Evolutionary conservation across 1,284 basidiomycete species (phyloP).

Genomic region (Mycosarcoma mackinlayi): DNA sequence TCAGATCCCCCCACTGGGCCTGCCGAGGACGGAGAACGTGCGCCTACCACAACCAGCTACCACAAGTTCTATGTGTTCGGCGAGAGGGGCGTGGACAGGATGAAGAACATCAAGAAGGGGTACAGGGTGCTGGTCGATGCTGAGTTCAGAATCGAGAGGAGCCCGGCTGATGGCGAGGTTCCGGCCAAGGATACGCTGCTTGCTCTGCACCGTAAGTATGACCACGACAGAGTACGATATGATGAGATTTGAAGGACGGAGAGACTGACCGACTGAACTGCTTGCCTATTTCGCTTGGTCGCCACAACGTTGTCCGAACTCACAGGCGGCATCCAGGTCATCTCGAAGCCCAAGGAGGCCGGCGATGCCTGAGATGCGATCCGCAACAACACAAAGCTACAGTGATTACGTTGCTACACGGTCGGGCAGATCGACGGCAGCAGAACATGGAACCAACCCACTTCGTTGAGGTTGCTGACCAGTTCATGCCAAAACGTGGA

Average conservation of each 20-base stretch:
- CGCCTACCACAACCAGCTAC: conserved; percentile 52
- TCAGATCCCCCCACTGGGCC: conserved; percentile 60
- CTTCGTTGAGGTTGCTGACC: no score
- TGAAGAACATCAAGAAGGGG: conserved; percentile 60
- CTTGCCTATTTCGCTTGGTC: not conserved
- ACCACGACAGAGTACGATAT: not conserved
- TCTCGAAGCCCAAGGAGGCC: conserved; percentile 52
- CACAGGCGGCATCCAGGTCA: conserved; percentile 55
- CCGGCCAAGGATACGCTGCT: conserved; percentile 43
- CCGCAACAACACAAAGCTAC: not conserved
- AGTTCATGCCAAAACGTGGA: no score
- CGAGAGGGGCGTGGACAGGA: conserved; percentile 52
- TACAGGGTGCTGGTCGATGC: conserved; percentile 62
- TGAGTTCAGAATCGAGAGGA: conserved; percentile 59
- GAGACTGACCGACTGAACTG: not conserved
- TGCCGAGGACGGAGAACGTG: conserved; percentile 50
- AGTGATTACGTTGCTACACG: no score
- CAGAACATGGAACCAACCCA: no score
- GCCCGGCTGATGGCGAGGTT: conserved; percentile 42
- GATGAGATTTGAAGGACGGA: not conserved
- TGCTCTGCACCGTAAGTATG: conserved; percentile 56
- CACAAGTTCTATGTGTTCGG: conserved; percentile 64
- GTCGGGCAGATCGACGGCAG: no score
- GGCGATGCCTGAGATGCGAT: conserved; percentile 22
- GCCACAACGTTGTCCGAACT: not conserved